phyloP scores from a whole-genome alignment of 2,329 filamentous ascomycete genomes.

The Penicillium sp. region DNA sequence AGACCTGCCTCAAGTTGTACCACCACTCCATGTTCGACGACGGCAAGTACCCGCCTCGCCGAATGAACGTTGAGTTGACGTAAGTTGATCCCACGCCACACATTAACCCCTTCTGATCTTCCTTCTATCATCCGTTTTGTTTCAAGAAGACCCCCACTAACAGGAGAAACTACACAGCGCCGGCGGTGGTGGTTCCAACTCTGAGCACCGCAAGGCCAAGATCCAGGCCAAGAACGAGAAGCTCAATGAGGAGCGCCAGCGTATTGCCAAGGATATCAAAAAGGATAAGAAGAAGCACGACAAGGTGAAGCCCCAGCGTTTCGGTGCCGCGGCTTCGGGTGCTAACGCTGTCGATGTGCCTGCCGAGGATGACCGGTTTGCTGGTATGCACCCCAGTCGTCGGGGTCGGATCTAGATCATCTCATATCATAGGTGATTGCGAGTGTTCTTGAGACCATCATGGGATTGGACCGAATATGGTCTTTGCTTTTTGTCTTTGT shows the following conservation, averaged over 20 bases:
- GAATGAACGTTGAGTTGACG: constrained; percentile 93
- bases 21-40: constrained; percentile 80
- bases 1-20: constrained; percentile 86
- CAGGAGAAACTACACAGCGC: constrained; percentile 56
- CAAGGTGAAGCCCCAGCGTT: constrained; percentile 24
- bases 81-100: constrained; percentile 50
- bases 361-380: constrained; percentile 33
- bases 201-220: constrained; percentile 70
- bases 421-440: background rate
- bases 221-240: constrained; percentile 85
- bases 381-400: constrained; percentile 51
- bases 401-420: constrained; percentile 35
- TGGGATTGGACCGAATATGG: too few relatives aligned
- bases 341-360: constrained; percentile 26
- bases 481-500: constrained; percentile 18
- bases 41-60: constrained; percentile 60
- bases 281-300: constrained; percentile 48
- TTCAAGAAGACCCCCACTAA: background rate
- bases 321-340: constrained; percentile 31
- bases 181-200: constrained; percentile 76
- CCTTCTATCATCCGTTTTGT: background rate
- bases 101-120: background rate
- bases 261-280: constrained; percentile 54
- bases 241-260: constrained; percentile 69
- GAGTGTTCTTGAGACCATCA: too few relatives aligned